These are phyloP conservation scores for Gilbertella persicaria DNA, from an alignment of 371 early-diverging fungal genomes.

Conservation along the genomic window DNA sequence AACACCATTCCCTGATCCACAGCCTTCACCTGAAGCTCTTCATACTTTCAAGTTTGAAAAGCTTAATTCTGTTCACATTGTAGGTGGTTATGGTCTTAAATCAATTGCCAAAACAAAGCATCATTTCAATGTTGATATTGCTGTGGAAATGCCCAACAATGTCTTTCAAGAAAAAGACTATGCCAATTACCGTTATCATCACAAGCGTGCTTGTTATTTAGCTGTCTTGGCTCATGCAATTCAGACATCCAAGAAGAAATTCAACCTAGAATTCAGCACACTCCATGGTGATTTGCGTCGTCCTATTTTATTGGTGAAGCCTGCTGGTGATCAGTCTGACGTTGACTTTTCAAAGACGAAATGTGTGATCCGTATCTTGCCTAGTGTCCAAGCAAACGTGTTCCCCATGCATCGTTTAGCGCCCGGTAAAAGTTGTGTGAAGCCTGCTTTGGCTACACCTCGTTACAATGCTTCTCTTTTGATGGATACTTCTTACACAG, in stretches of 20 bases:
- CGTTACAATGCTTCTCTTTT: constrained; percentile 88
- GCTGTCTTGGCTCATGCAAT: constrained; percentile 64
- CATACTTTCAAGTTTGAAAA: constrained; percentile 77
- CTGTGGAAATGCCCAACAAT: constrained; percentile 88
- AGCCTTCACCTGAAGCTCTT: constrained; percentile 67
- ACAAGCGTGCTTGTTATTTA: constrained; percentile 93
- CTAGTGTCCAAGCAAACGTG: constrained; percentile 59
- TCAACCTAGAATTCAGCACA: constrained; percentile 59
- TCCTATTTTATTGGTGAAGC: constrained; percentile 73
- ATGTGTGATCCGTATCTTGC: constrained; percentile 80
- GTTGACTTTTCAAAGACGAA: constrained; percentile 60
- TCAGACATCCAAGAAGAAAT: constrained; percentile 51
- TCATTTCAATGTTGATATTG: constrained; percentile 85
- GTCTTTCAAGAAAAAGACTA: constrained; percentile 93
- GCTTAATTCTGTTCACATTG: constrained; percentile 78
- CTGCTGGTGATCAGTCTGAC: constrained; percentile 59
- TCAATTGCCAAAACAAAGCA: constrained; percentile 63
- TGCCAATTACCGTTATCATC: constrained; percentile 91
- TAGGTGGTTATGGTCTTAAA: constrained; percentile 90
- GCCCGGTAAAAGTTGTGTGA: constrained; percentile 84
- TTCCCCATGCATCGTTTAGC: constrained; percentile 76
- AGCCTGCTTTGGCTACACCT: constrained; percentile 77
- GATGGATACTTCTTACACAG: constrained; percentile 70
- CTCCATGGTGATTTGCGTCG: constrained; percentile 75
- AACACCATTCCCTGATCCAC: constrained; percentile 78